Evolutionary conservation across 352 stramenopile species (phyloP).

Genomic region (Globisporangium spinosum): DNA sequence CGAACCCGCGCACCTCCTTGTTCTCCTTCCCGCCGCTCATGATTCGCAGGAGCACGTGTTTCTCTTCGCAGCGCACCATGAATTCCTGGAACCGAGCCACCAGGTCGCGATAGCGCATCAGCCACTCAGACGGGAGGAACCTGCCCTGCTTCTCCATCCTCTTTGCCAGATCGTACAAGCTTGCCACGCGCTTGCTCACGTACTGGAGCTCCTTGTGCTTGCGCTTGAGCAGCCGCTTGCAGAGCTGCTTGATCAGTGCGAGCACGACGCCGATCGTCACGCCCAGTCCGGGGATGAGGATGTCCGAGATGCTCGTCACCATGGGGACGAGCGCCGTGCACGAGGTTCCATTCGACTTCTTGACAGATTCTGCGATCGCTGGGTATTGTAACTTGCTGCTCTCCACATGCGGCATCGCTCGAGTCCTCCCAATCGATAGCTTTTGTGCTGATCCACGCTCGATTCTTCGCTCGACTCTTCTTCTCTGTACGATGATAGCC

Average conservation of each 20-base stretch:
- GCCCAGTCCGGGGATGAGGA: conserved; percentile 15
- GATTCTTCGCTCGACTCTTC: no score
- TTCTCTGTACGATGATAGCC: neutral
- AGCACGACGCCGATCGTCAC: conserved; percentile 16
- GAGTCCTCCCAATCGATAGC: neutral
- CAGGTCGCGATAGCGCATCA: conserved; percentile 12
- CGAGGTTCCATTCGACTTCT: neutral
- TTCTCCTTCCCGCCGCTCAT: conserved; percentile 12
- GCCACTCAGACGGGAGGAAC: conserved; percentile 13
- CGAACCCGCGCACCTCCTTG: conserved; percentile 11
- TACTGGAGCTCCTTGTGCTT: conserved; percentile 12
- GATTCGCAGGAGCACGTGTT: conserved; percentile 9
- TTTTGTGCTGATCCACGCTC: neutral
- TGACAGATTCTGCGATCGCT: neutral
- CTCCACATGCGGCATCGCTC: neutral
- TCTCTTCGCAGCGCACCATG: conserved; percentile 17
- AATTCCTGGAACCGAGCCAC: conserved; percentile 17
- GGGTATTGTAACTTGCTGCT: neutral
- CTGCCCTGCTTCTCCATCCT: conserved; percentile 13
- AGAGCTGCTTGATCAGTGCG: conserved; percentile 15
- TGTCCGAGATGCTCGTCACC: conserved; percentile 14
- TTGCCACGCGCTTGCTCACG: conserved; percentile 12
- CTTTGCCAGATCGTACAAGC: conserved; percentile 12
- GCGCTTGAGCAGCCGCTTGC: conserved; percentile 18
- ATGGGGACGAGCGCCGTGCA: neutral